Base-by-base conservation (phyloP, 2,329 filamentous ascomycete species). In the Sordariomycetes sp. region DNA sequence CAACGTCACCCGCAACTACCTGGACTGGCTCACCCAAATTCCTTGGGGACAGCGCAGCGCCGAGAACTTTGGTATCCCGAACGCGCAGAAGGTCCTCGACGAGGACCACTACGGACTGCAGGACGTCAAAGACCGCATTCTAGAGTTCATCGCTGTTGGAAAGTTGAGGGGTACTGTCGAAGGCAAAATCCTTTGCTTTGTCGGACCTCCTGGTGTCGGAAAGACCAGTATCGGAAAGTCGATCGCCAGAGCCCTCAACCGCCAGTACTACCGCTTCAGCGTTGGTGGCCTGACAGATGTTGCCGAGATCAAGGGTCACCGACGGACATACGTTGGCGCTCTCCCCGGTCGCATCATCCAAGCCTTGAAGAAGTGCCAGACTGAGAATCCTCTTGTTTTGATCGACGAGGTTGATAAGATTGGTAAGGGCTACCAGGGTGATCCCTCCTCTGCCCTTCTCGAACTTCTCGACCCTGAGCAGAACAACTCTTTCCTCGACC, bases 371-470 rank as follows among this genome's bases (percentile, higher is more conserved):
- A 98, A 98, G 61, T 96, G 90, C 55, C 88, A 96, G 63, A 98
- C 92, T 0, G 93, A 98, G 61, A 98, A 98, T 56, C 92, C 92
- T 19, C 70, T 98, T 20, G 87, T 98, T 33, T 64, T 98, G 42
- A 96, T 98, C 44, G 92, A 98, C 53, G 92, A 98, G 55, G 80
- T 98, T 38, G 92, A 98, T 69, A 98, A 98, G 66, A 94, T 98
- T 53, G 92, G 92, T 21, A 80, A 87, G 37, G 92, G 92, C 5
- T 92, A 95, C 54, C 92, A 96, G 61, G 92, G 92, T 18, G 92
- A 98, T 50, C 93, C 93, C 11, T 86, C 92, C 2, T 95, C 90
- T 15, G 92, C 92, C 20, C 70, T 98, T 34, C 75, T 98, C 4
- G 92, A 98, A 55, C 63, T 98, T 33, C 77, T 98, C 14, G 92